Evolutionary conservation across 2,329 filamentous ascomycete species (phyloP).

Genomic region (Penicillium griseofulvum): DNA sequence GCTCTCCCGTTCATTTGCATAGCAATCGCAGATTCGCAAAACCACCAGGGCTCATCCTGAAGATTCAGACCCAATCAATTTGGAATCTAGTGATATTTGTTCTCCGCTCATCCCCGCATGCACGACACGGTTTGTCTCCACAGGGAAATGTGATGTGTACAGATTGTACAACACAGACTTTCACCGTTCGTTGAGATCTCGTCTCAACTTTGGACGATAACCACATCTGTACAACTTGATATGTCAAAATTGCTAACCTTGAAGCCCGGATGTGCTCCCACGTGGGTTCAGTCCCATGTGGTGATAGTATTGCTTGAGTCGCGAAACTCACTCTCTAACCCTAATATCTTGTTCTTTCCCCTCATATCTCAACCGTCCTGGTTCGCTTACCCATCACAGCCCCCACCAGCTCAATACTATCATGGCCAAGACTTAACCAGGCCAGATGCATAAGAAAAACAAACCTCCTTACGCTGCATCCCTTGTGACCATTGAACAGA

Average conservation of each 20-base stretch:
- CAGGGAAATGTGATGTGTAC: constrained; percentile 4
- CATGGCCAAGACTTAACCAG: constrained; percentile 1
- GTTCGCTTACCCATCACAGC: neutral
- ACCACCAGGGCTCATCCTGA: neutral
- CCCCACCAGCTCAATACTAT: neutral
- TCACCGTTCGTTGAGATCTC: neutral
- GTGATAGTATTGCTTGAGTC: neutral
- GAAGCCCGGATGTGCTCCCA: neutral
- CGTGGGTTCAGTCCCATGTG: constrained; percentile 6
- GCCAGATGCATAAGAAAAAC: constrained; percentile 5
- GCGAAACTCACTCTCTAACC: neutral
- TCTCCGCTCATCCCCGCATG: constrained; percentile 2
- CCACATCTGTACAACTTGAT: constrained; percentile 6
- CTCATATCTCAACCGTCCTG: neutral
- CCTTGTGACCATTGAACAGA: constrained; percentile 3
- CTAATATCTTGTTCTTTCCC: neutral
- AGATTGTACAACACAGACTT: neutral
- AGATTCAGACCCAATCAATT: neutral
- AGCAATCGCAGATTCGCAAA: neutral
- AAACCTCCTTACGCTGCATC: constrained; percentile 18
- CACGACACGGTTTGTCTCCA: neutral
- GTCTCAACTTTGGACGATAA: neutral
- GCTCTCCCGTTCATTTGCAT: neutral
- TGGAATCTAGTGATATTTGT: neutral
- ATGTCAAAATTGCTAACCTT: neutral